phyloP scores from a whole-genome alignment of 1,139 yeast species.

The Candida buenavistaensis region DNA sequence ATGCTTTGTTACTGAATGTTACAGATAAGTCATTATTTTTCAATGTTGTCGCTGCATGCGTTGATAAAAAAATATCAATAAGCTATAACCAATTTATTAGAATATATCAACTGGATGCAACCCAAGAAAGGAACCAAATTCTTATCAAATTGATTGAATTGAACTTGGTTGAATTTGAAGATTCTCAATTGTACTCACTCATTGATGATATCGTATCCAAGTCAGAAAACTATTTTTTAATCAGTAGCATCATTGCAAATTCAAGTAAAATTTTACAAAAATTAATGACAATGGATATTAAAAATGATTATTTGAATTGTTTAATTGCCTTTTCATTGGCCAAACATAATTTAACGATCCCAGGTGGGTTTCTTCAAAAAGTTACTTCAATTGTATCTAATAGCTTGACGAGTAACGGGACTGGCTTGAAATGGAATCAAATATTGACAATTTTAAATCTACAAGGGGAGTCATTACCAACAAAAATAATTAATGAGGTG shows the following conservation, averaged over 20 bases:
- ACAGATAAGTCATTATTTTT: conserved; percentile 1
- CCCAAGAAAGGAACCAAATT: conserved; percentile 6
- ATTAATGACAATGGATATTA: conserved; percentile 16
- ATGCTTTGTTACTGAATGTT: conserved; percentile 2
- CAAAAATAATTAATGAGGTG: neutral
- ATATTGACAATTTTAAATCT: conserved; percentile 11
- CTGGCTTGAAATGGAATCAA: conserved; percentile 15
- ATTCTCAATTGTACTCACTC: conserved; percentile 18
- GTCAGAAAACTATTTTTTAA: conserved; percentile 20
- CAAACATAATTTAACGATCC: conserved; percentile 7
- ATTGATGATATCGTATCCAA: conserved; percentile 17
- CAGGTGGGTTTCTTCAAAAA: conserved; percentile 7
- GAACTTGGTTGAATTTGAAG: conserved; percentile 23
- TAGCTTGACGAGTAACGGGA: conserved; percentile 13
- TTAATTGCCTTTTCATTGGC: conserved; percentile 24
- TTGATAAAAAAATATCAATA: conserved; percentile 5
- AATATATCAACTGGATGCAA: conserved; percentile 3
- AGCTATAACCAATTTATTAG: conserved; percentile 9
- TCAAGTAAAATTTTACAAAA: conserved; percentile 13
- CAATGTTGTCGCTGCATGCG: conserved; percentile 5
- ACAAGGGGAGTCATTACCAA: neutral
- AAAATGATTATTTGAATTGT: conserved; percentile 22
- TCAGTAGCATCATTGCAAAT: conserved; percentile 21
- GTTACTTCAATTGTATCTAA: conserved; percentile 9
- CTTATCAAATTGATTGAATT: conserved; percentile 15